Conservation (phyloP, 257 asterid genomes). For the Avicennia marina region DNA sequence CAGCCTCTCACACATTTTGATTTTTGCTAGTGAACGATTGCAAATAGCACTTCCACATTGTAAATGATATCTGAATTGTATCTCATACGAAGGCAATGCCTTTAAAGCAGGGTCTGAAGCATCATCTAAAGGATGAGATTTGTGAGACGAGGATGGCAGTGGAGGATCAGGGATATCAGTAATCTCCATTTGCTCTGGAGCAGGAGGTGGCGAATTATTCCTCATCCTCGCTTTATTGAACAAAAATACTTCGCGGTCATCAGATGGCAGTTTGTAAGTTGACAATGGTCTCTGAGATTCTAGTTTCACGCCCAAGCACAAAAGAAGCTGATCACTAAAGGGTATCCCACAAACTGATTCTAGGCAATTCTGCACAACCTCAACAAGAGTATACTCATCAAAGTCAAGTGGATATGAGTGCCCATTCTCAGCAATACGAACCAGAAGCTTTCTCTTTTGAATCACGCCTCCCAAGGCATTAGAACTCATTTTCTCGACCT, state of each 20-base stretch:
- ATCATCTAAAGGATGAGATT: slow-evolving; percentile 72
- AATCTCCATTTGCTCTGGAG: slow-evolving; percentile 51
- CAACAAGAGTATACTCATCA: slow-evolving; percentile 73
- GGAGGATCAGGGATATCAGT: slow-evolving; percentile 62
- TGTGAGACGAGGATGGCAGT: slow-evolving; percentile 44
- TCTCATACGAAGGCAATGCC: slow-evolving; percentile 86
- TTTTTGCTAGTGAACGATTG: slow-evolving; percentile 51
- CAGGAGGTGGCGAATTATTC: slow-evolving; percentile 54
- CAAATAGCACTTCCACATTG: slow-evolving; percentile 75
- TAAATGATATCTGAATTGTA: slow-evolving; percentile 87
- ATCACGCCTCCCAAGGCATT: slow-evolving; percentile 47
- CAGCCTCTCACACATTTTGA: slow-evolving; percentile 58
- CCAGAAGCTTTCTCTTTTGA: slow-evolving; percentile 72
- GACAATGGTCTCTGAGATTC: slow-evolving; percentile 72
- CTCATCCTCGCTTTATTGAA: slow-evolving; percentile 85
- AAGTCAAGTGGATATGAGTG: slow-evolving; percentile 65
- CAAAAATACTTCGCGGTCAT: slow-evolving; percentile 66
- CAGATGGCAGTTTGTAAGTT: slow-evolving; percentile 67
- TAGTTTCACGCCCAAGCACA: slow-evolving; percentile 83
- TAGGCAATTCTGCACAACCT: slow-evolving; percentile 55
- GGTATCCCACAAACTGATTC: slow-evolving; percentile 63
- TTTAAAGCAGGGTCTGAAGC: slow-evolving; percentile 89
- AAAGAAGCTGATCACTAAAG: slow-evolving; percentile 69
- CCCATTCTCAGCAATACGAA: slow-evolving; percentile 87
- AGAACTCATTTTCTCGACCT: slow-evolving; percentile 47